Conservation (phyloP, 768 basidiomycete genomes). For the Mycena galopus region DNA sequence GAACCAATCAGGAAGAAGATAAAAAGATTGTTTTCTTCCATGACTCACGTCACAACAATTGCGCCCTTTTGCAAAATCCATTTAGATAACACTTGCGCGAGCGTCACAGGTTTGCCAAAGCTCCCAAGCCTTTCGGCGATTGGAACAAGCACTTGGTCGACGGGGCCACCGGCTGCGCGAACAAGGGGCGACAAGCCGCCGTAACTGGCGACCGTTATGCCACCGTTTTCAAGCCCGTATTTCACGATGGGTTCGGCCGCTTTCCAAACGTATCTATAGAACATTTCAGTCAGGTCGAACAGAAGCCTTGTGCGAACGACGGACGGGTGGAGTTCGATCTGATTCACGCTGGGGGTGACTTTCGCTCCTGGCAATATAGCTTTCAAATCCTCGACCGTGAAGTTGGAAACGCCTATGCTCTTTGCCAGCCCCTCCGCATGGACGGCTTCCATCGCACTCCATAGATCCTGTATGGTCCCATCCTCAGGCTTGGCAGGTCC, state of each 20-base stretch:
- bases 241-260: conserved; percentile 68
- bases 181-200: conserved; percentile 65
- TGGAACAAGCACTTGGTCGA: conserved; percentile 65
- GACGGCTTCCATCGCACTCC: conserved; percentile 73
- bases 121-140: conserved; percentile 66
- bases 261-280: conserved; percentile 61
- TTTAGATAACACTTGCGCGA: conserved; percentile 75
- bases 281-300: not conserved
- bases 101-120: conserved; percentile 57
- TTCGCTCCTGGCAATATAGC: conserved; percentile 63
- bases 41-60: conserved; percentile 73
- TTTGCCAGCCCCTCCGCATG: conserved; percentile 60
- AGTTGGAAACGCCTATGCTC: conserved; percentile 82
- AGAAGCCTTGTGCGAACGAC: not conserved
- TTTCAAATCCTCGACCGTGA: conserved; percentile 66
- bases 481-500: conserved; percentile 45
- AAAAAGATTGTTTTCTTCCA: conserved; percentile 19
- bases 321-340: conserved; percentile 82
- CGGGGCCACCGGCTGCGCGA: conserved; percentile 64
- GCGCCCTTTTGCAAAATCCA: conserved; percentile 76
- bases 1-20: conserved; percentile 5
- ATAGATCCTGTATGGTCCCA: conserved; percentile 63
- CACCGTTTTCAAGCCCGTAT: conserved; percentile 66
- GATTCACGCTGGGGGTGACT: conserved; percentile 76
- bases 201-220: conserved; percentile 74